Evolutionary conservation across 441 rosid species (phyloP).

Genomic region (Brassica hybrid): DNA sequence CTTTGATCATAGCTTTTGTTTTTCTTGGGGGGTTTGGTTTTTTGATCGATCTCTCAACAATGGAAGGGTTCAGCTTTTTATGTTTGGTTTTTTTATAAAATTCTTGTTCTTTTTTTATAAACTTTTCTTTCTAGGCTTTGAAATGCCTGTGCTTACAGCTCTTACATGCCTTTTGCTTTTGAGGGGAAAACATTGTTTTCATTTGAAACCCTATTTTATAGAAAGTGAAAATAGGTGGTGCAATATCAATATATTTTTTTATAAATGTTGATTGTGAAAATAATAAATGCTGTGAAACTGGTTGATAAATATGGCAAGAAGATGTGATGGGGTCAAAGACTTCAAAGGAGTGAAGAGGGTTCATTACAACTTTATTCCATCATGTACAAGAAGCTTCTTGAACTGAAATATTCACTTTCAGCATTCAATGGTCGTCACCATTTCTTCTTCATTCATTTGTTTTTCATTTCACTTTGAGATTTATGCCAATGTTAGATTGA

Average conservation of each 20-base stretch:
- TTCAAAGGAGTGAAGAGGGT: conserved; percentile 29
- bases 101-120: conserved; percentile 10
- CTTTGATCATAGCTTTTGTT: conserved; percentile 52
- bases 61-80: conserved; percentile 33
- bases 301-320: conserved; percentile 30
- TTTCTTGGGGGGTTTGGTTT: conserved; percentile 19
- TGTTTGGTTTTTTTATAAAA: conserved; percentile 32
- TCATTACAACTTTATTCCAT: conserved; percentile 27
- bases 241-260: conserved; percentile 10
- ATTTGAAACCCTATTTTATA: conserved; percentile 2
- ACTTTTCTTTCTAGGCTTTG: conserved; percentile 25
- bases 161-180: conserved; percentile 39
- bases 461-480: conserved; percentile 19
- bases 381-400: conserved; percentile 40
- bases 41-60: conserved; percentile 20
- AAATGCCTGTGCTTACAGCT: conserved; percentile 43
- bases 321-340: conserved; percentile 36
- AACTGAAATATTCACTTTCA: conserved; percentile 35
- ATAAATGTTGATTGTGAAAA: not conserved
- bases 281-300: conserved; percentile 8
- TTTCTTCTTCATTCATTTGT: conserved; percentile 14
- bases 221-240: conserved; percentile 29
- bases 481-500: not conserved
- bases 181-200: conserved; percentile 17
- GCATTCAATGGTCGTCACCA: conserved; percentile 24